These are phyloP conservation scores for Serendipita vermifera DNA, from an alignment of 768 basidiomycete genomes.

Conservation along the genomic window DNA sequence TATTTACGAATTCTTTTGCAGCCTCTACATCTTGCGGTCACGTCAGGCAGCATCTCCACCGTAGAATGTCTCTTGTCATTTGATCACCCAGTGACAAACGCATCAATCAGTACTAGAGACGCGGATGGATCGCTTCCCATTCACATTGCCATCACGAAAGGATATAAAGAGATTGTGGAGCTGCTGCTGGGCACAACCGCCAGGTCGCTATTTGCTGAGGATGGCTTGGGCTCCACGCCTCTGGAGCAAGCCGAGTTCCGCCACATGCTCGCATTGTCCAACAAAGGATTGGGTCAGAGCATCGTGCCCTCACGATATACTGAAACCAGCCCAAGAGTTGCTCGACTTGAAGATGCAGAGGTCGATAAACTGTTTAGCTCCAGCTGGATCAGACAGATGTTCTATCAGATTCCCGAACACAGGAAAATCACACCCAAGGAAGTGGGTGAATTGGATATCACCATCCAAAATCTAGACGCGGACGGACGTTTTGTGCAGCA, in stretches of 20 bases:
- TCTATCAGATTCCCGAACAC: no score
- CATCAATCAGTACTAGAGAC: slow-evolving; percentile 30
- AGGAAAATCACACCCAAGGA: background rate
- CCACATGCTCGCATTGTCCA: background rate
- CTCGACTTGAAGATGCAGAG: no score
- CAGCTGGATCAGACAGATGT: no score
- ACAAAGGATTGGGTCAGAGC: background rate
- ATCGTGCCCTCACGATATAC: no score
- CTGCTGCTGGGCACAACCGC: slow-evolving; percentile 20
- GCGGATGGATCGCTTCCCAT: slow-evolving; percentile 39
- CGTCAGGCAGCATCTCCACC: slow-evolving; percentile 21
- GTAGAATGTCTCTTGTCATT: slow-evolving; percentile 27
- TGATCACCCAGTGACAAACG: background rate
- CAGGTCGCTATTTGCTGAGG: background rate
- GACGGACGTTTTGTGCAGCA: background rate
- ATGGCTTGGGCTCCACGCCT: background rate
- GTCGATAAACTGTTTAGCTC: no score
- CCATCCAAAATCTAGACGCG: background rate
- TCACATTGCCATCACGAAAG: slow-evolving; percentile 32
- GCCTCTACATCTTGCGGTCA: slow-evolving; percentile 46
- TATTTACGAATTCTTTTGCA: slow-evolving; percentile 17
- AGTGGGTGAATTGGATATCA: background rate
- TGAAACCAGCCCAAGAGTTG: no score
- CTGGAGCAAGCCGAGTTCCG: background rate
- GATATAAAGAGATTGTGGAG: slow-evolving; percentile 27